A percentile compares a stretch with the other conserved stretches of the same genome.
phyloP scores from a whole-genome alignment of 805 yeast species.

The Candida qinlingensis region DNA sequence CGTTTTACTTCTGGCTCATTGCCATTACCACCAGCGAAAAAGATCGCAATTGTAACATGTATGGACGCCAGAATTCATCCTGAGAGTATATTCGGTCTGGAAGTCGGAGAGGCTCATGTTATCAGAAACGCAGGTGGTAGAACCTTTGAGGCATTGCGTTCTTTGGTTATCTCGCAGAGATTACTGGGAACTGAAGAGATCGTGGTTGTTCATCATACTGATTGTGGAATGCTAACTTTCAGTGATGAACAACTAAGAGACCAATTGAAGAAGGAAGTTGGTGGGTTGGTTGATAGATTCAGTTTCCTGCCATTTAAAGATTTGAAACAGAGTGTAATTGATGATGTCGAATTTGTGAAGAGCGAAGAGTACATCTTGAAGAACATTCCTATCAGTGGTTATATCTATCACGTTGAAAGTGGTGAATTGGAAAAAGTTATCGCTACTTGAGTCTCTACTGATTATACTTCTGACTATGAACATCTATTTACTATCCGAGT shows the following conservation, averaged over 20 bases:
- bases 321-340: slow-evolving; percentile 30
- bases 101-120: slow-evolving; percentile 39
- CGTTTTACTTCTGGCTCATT: slow-evolving; percentile 22
- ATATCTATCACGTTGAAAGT: slow-evolving; percentile 33
- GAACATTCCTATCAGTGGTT: slow-evolving; percentile 35
- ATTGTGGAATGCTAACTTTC: slow-evolving; percentile 41
- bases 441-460: not conserved
- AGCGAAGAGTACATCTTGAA: slow-evolving; percentile 26
- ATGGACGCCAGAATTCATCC: slow-evolving; percentile 16
- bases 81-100: slow-evolving; percentile 18
- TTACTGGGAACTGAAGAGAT: slow-evolving; percentile 36
- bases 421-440: slow-evolving; percentile 28
- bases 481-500: no score
- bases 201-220: slow-evolving; percentile 36
- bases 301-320: slow-evolving; percentile 33
- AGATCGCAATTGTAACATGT: slow-evolving; percentile 33
- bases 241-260: slow-evolving; percentile 28
- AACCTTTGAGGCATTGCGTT: slow-evolving; percentile 34
- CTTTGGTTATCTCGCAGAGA: slow-evolving; percentile 35
- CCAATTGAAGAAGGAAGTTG: slow-evolving; percentile 28
- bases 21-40: slow-evolving; percentile 33
- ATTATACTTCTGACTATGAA: no score
- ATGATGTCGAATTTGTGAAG: slow-evolving; percentile 31
- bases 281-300: slow-evolving; percentile 11
- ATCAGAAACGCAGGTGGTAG: slow-evolving; percentile 41